Evolutionary conservation across 306 rosid species (phyloP).

Genomic region (Hippophae rhamnoides): DNA sequence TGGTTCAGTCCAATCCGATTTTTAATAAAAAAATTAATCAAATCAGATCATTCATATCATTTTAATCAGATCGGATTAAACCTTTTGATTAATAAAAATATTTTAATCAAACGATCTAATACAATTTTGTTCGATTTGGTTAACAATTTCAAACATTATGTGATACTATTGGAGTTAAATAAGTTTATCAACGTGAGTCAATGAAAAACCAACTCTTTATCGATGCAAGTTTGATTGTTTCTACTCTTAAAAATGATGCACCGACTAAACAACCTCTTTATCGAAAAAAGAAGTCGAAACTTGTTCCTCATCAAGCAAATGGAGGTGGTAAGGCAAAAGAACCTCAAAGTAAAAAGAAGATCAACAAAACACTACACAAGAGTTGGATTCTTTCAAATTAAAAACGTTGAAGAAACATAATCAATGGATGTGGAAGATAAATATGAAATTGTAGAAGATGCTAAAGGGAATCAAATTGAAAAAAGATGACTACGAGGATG

Average conservation of each 20-base stretch:
- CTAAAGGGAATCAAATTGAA: slow-evolving; percentile 8
- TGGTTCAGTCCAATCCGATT: too few species aligned
- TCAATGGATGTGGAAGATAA: too few species aligned
- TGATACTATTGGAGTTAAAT: slow-evolving; percentile 23
- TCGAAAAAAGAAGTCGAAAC: slow-evolving; percentile 62
- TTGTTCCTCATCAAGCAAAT: slow-evolving; percentile 39
- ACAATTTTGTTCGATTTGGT: too few species aligned
- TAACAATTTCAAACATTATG: accelerated
- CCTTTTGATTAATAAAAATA: too few species aligned
- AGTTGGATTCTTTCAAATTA: too few species aligned
- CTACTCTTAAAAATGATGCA: slow-evolving; percentile 38
- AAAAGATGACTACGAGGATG: slow-evolving; percentile 67
- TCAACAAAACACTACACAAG: too few species aligned
- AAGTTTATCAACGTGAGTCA: slow-evolving; percentile 58
- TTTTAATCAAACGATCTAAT: too few species aligned
- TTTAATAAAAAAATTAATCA: too few species aligned
- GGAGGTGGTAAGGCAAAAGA: slow-evolving; percentile 46
- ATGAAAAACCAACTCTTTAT: slow-evolving; percentile 71
- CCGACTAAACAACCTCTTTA: slow-evolving; percentile 68
- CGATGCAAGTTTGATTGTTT: slow-evolving; percentile 32
- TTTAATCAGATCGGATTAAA: too few species aligned
- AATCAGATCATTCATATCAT: too few species aligned
- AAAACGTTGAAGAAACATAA: too few species aligned
- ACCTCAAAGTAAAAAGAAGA: slow-evolving; percentile 36
- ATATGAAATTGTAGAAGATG: too few species aligned